Percentiles rank a stretch among this genome's conserved stretches.
Conservation (phyloP, 768 basidiomycete species). For the Tubosaeta brunneosetosa region DNA sequence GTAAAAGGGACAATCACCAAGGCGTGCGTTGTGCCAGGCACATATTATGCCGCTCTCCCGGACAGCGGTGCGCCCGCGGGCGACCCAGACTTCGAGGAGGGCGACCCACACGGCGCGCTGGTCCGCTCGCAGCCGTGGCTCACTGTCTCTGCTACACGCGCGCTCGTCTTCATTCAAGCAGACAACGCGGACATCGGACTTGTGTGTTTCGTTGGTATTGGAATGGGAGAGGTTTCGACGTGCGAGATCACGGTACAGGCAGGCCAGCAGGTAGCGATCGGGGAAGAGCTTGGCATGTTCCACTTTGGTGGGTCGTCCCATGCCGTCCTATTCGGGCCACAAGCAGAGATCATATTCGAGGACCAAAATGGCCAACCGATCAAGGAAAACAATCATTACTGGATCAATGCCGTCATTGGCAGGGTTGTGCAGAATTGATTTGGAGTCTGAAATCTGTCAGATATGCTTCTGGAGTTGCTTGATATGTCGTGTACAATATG, state of each 20-base stretch:
- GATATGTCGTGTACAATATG: no score
- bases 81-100: not conserved
- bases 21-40: conserved; percentile 20
- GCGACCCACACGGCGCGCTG: conserved; percentile 17
- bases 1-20: conserved; percentile 39
- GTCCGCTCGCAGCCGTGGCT: conserved; percentile 39
- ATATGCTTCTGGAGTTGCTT: no score
- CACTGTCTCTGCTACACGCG: conserved; percentile 44
- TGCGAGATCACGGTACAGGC: conserved; percentile 45
- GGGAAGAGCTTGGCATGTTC: conserved; percentile 55
- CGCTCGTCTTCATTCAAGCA: conserved; percentile 51
- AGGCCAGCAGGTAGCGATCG: conserved; percentile 43
- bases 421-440: not conserved
- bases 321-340: conserved; percentile 33
- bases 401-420: conserved; percentile 9
- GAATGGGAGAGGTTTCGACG: conserved; percentile 62
- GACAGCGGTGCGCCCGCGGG: conserved; percentile 4
- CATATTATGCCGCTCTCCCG: conserved; percentile 13
- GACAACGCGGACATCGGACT: conserved; percentile 47
- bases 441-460: not conserved
- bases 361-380: not conserved
- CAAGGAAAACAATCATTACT: not conserved
- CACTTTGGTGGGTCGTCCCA: conserved; percentile 59
- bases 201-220: conserved; percentile 51
- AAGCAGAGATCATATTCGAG: not conserved